Evolutionary conservation across 805 yeast species (phyloP).

Genomic region (Clavispora fructus): DNA sequence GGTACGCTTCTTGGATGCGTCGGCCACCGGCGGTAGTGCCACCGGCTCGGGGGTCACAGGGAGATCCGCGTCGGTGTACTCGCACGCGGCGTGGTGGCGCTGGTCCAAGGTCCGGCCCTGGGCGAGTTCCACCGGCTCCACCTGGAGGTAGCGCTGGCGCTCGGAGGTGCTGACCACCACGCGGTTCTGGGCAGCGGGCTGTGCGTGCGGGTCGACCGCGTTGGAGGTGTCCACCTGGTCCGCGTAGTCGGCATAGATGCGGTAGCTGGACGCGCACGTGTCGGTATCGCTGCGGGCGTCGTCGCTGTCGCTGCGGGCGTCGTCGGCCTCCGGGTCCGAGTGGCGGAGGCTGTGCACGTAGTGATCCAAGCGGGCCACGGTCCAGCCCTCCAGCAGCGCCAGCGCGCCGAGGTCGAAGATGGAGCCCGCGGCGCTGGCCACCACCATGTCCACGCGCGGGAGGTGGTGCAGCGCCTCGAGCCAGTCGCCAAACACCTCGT

Average conservation of each 20-base stretch:
- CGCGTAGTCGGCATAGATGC: constrained; percentile 22
- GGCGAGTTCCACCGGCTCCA: neutral
- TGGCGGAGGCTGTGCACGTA: neutral
- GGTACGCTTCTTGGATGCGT: constrained; percentile 18
- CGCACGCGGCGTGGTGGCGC: neutral
- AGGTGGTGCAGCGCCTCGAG: constrained; percentile 31
- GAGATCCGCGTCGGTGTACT: constrained; percentile 1
- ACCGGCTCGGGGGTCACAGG: neutral
- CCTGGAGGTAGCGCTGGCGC: neutral
- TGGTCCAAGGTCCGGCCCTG: neutral
- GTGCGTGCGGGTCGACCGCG: constrained; percentile 15
- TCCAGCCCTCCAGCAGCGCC: constrained; percentile 30
- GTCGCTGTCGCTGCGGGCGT: constrained; percentile 7
- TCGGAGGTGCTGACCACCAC: constrained; percentile 4
- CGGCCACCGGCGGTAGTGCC: constrained; percentile 3
- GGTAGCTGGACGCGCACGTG: constrained; percentile 14
- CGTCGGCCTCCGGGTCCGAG: constrained; percentile 9
- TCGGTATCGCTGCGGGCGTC: constrained; percentile 8
- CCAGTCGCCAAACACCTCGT: constrained; percentile 31
- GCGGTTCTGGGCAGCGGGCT: neutral
- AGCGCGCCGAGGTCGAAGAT: constrained; percentile 31
- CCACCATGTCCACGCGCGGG: constrained; percentile 40
- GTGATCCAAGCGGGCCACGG: constrained; percentile 15
- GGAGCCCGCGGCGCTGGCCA: constrained; percentile 44
- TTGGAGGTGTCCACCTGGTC: constrained; percentile 19